Evolutionary conservation across 306 rosid genomes (phyloP), one percentile per base, ranked within the genome.

Genomic region (Quercus gilva): DNA sequence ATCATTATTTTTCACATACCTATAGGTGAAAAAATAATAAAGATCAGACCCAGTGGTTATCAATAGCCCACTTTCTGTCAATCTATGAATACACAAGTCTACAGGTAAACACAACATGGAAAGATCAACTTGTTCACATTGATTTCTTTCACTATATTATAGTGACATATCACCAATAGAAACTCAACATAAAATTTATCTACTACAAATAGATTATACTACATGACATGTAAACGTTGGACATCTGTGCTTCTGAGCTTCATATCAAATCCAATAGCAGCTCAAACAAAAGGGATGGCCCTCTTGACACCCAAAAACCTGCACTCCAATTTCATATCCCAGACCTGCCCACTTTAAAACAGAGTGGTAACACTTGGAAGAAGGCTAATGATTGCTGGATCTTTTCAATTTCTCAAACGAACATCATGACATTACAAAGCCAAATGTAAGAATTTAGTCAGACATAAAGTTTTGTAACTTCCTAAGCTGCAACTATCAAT

Each of bases 371-470:
- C 49, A 67, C 25, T 33, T 12, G 5, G 25, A 35, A 67, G 72
- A 29, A 67, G 52, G 17, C 26, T 33, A 31, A 45, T 67, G 26
- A 67, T 67, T 6, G 12, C 37, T 7, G 52, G 51, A 8, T 67
- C 17, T 33, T 31, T 67, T 19, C 52, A 29, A 9, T 19, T 65
- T 67, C 52, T 10, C 72, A 33, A 33, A 37, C 1, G 43, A 64
- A 29, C 45, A 64, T 15, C 25, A n/a, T 67, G 72, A 67, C 19
- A 67, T 17, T 31, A 65, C 33, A 23, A 33, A 65, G 12, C 51
- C 74, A 69, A 83, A 49, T 68, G 76, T 56, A 53, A 81, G 64
- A 79, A 59, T 26, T 71, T 78, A 71, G 74, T 26, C 23, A 80
- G 25, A 68, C 71, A 78, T 75, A 68, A 69, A 21, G 60, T 60